phyloP scores from a whole-genome alignment of 2,329 filamentous ascomycete species.

The Orbilia quercus region DNA sequence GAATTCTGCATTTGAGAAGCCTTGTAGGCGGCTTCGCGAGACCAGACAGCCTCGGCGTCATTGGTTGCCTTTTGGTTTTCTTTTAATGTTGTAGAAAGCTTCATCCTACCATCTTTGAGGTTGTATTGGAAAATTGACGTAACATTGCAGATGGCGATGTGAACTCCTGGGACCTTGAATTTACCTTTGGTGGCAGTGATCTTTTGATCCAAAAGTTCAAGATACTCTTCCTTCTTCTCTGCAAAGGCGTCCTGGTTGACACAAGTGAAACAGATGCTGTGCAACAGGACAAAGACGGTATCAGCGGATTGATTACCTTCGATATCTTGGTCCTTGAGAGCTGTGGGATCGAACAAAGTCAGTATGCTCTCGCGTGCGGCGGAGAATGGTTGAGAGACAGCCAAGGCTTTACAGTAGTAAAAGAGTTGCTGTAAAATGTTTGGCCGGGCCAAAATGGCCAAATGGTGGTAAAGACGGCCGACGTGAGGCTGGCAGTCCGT shows the following conservation, averaged over 20 bases:
- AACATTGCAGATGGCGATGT: constrained; percentile 59
- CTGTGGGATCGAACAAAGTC: constrained; percentile 74
- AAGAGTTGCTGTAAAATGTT: constrained; percentile 77
- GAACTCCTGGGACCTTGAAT: constrained; percentile 59
- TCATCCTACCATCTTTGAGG: constrained; percentile 50
- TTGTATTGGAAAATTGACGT: constrained; percentile 59
- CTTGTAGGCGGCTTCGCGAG: constrained; percentile 33
- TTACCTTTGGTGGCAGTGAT: constrained; percentile 67
- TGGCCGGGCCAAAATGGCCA: constrained; percentile 80
- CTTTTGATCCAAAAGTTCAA: constrained; percentile 69
- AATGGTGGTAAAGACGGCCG: constrained; percentile 86
- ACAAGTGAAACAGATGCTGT: constrained; percentile 73
- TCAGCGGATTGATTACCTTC: constrained; percentile 67
- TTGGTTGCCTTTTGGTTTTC: constrained; percentile 48
- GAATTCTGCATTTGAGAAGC: constrained; percentile 3
- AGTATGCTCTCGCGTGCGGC: constrained; percentile 77
- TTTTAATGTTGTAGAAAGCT: constrained; percentile 32
- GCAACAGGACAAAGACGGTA: constrained; percentile 71
- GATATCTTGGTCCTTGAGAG: constrained; percentile 63
- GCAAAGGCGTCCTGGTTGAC: constrained; percentile 67
- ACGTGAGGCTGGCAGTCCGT: constrained; percentile 79
- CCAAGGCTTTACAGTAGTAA: constrained; percentile 77
- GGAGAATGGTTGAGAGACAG: constrained; percentile 74
- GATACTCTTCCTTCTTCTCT: constrained; percentile 66
- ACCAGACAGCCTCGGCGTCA: constrained; percentile 41